Base-by-base conservation (phyloP, 805 yeast genomes). In the Wickerhamiella kurtzmanii region DNA sequence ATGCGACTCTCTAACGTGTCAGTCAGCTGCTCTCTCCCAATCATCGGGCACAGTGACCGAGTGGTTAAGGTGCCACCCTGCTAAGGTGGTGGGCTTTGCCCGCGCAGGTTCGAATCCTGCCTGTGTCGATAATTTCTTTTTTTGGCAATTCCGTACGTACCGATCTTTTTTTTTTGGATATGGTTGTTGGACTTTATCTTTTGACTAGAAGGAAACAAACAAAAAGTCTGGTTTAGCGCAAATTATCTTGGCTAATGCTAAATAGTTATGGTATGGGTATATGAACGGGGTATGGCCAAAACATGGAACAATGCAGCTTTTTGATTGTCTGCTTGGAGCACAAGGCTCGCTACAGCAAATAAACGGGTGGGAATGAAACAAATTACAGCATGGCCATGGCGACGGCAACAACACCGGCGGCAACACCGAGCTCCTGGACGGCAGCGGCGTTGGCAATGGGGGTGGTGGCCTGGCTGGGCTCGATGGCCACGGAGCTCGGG, bases 31-130 rank as follows among this genome's bases (percentile, higher is more conserved):
- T 13, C 22, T 16, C 43, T 37, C 11, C 5, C 25, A 22, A 16
- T n/a, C 11, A 39, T 9, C 4, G 25, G 57, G 57, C 56, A 54
- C 47, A 46, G 49, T 54, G 57, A 45, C 57, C 57, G 57, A 53
- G 56, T 52, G 56, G 56, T 53, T 53, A 53, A 52, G 56, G 56
- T 45, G 56, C 42, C 37, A 44, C 56, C 56, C 59, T 55, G 52
- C 50, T 54, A 43, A 56, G 56, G 58, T 49, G 42, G 44, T 58
- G 62, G 57, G 62, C 53, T 58, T 47, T 51, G 61, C 62, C 57
- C 62, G 62, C 62, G 62, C 54, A 59, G 61, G 62, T 58, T 58
- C 62, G 62, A 58, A 56, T 58, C 62, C 61, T 59, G 61, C 62
- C 53, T 60, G 51, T 57, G 60, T 58, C 61, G 61, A 46, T 48